These are phyloP conservation scores for Colletotrichum agaves DNA, from an alignment of 2,329 filamentous ascomycete species.

Conservation along the genomic window DNA sequence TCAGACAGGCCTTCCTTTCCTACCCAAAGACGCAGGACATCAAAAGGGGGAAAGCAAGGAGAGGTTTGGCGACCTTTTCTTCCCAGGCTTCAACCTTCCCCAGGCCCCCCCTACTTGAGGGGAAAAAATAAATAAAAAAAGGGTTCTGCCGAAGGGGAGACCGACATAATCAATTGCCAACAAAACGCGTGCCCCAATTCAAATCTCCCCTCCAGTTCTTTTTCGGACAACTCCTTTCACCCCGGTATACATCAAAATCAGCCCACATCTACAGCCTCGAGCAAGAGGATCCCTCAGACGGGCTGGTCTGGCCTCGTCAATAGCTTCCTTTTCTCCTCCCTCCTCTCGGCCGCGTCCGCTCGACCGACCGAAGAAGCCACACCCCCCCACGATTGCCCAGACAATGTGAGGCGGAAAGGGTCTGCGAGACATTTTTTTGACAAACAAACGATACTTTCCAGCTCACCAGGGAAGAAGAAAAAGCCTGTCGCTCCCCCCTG, in stretches of 20 bases:
- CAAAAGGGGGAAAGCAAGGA: not conserved
- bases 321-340: not conserved
- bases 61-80: not conserved
- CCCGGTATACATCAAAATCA: not conserved
- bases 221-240: not conserved
- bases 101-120: not conserved
- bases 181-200: not conserved
- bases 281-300: too few relatives aligned
- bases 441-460: not conserved
- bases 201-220: not conserved
- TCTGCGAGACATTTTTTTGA: not conserved
- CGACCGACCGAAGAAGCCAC: not conserved
- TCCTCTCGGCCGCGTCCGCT: not conserved
- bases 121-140: too few relatives aligned
- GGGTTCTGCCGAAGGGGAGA: not conserved
- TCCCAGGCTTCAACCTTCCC: not conserved
- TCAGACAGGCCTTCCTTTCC: not conserved
- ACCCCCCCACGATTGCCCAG: not conserved
- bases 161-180: not conserved
- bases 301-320: not conserved
- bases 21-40: not conserved
- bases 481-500: not conserved
- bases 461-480: not conserved
- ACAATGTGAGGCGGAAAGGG: not conserved
- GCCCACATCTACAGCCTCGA: not conserved